Percentiles rank a stretch among this genome's conserved stretches.
phyloP scores from a whole-genome alignment of 2,329 filamentous ascomycete genomes.

The Colletotrichum cereale region DNA sequence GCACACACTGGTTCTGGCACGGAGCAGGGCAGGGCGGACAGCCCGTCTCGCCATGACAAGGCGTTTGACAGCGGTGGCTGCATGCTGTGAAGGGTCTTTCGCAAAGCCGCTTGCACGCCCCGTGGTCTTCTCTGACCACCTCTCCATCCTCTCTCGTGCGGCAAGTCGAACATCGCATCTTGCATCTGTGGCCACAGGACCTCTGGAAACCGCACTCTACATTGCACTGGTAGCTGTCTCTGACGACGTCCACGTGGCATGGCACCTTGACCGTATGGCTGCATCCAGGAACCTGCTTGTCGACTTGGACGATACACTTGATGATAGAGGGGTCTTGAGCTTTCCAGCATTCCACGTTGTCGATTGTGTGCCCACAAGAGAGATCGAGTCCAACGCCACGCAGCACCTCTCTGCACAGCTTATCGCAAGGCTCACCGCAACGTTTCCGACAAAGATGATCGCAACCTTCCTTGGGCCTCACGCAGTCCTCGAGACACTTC shows the following conservation, averaged over 20 bases:
- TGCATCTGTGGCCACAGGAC: constrained; percentile 71
- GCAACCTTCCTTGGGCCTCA: constrained; percentile 56
- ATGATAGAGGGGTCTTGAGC: constrained; percentile 59
- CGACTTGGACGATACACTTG: constrained; percentile 60
- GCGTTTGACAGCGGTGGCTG: constrained; percentile 62
- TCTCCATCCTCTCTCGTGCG: constrained; percentile 49
- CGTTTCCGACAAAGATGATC: constrained; percentile 56
- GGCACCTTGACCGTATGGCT: constrained; percentile 62
- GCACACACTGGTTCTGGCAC: constrained; percentile 69
- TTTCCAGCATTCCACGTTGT: constrained; percentile 52
- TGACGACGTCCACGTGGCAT: constrained; percentile 63
- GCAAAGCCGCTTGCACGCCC: constrained; percentile 55
- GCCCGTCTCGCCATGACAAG: constrained; percentile 63
- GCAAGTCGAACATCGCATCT: constrained; percentile 62
- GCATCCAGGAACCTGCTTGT: constrained; percentile 66
- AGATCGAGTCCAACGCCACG: constrained; percentile 48
- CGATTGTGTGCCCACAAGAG: constrained; percentile 57
- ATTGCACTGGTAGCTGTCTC: constrained; percentile 59
- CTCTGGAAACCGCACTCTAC: constrained; percentile 59
- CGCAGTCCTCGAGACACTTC: constrained; percentile 60
- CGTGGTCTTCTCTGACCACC: constrained; percentile 56
- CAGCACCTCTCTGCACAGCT: constrained; percentile 52
- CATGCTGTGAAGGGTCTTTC: constrained; percentile 62
- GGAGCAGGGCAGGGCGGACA: constrained; percentile 61
- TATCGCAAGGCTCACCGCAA: constrained; percentile 59